Percentiles rank a stretch among this genome's conserved stretches.
phyloP scores from a whole-genome alignment of 2,329 filamentous ascomycete genomes.

The Xylariaceae sp. region DNA sequence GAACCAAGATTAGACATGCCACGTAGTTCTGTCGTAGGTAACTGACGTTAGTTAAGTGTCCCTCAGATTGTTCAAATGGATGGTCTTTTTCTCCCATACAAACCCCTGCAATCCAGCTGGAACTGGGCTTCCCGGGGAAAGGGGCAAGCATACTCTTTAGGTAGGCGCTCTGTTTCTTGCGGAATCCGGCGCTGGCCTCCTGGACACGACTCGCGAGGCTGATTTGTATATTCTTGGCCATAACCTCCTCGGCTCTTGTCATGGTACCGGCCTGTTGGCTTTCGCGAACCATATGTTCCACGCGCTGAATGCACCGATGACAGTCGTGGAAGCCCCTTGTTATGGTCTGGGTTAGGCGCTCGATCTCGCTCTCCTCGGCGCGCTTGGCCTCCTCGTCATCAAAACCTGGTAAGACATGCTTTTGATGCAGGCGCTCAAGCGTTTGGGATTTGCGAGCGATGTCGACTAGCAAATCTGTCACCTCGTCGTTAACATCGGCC shows the following conservation, averaged over 20 bases:
- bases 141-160: conserved; percentile 67
- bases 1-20: conserved; percentile 59
- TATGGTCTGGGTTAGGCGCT: conserved; percentile 82
- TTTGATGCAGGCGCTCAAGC: conserved; percentile 90
- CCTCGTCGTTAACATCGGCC: conserved; percentile 92
- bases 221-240: conserved; percentile 95
- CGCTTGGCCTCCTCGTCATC: conserved; percentile 89
- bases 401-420: conserved; percentile 93
- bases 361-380: conserved; percentile 84
- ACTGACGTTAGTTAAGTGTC: conserved; percentile 20
- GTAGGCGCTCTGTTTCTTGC: conserved; percentile 97
- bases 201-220: conserved; percentile 83
- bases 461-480: conserved; percentile 72
- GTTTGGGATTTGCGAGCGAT: conserved; percentile 78
- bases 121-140: neutral
- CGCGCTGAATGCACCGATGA: conserved; percentile 78
- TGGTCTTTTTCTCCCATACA: neutral
- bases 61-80: neutral
- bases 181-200: conserved; percentile 83
- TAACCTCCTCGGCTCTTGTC: conserved; percentile 80
- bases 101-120: neutral
- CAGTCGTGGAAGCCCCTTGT: conserved; percentile 86
- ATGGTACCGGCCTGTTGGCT: conserved; percentile 67
- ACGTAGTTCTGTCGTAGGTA: conserved; percentile 56
- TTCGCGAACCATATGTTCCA: conserved; percentile 83